These are phyloP conservation scores for Kluyveromyces wickerhamii DNA, from an alignment of 805 yeast species.

Conservation along the genomic window DNA sequence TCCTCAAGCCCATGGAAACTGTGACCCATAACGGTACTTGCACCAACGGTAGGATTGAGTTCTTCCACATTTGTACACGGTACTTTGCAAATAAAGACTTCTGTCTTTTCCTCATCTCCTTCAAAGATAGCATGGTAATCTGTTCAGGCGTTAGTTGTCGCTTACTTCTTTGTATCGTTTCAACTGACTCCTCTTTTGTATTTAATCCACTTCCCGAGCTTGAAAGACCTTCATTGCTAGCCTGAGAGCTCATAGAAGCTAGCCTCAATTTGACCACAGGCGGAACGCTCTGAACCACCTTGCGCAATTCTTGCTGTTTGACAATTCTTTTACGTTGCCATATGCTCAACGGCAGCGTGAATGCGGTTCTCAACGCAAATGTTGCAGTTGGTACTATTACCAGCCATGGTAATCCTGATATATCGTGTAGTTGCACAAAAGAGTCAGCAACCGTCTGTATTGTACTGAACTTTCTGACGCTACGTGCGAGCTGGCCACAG, in stretches of 20 bases:
- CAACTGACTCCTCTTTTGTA: conserved; percentile 24
- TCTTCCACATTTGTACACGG: conserved; percentile 74
- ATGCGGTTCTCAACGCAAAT: conserved; percentile 48
- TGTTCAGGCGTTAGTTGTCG: conserved; percentile 64
- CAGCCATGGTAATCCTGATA: conserved; percentile 76
- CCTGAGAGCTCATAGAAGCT: conserved; percentile 28
- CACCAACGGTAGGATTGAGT: conserved; percentile 61
- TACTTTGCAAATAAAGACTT: conserved; percentile 57
- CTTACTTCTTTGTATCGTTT: conserved; percentile 16
- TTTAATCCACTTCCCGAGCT: conserved; percentile 12
- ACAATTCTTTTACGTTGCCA: conserved; percentile 60
- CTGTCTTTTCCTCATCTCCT: conserved; percentile 73
- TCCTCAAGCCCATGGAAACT: conserved; percentile 66
- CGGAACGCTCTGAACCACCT: conserved; percentile 62
- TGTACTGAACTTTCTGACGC: conserved; percentile 10
- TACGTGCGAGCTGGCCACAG: too few relatives aligned
- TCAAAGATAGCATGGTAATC: conserved; percentile 61
- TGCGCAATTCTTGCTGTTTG: conserved; percentile 63
- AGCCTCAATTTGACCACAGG: conserved; percentile 59
- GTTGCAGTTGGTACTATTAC: conserved; percentile 69
- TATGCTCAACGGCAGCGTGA: conserved; percentile 76
- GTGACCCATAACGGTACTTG: conserved; percentile 87
- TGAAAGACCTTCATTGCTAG: conserved; percentile 13
- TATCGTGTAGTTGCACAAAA: conserved; percentile 36
- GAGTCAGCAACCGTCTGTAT: conserved; percentile 20